Conservation (phyloP, 371 early-diverging fungal species). For the Haplosporangium sp. region DNA sequence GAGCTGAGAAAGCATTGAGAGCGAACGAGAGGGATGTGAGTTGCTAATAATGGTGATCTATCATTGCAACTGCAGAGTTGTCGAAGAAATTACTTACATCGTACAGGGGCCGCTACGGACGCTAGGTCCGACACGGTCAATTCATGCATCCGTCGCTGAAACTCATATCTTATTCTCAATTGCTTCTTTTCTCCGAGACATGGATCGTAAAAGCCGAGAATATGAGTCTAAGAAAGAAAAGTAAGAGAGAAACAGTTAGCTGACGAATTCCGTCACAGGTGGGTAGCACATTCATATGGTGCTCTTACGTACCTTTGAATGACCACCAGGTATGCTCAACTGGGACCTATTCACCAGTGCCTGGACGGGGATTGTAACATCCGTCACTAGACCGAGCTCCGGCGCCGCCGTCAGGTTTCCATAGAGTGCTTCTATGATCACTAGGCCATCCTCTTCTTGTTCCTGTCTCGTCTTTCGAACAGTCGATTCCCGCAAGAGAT, state of each 20-base stretch:
- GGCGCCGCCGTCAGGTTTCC: slow-evolving; percentile 73
- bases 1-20: neutral
- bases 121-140: slow-evolving; percentile 82
- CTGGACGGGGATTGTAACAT: slow-evolving; percentile 90
- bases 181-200: slow-evolving; percentile 89
- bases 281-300: neutral
- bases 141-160: slow-evolving; percentile 85
- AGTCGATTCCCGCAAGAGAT: slow-evolving; percentile 76
- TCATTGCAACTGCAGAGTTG: neutral
- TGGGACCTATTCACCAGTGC: slow-evolving; percentile 86
- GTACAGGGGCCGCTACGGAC: slow-evolving; percentile 86
- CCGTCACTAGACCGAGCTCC: slow-evolving; percentile 66
- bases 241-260: neutral
- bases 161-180: slow-evolving; percentile 86
- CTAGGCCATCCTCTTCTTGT: slow-evolving; percentile 76
- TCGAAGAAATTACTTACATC: slow-evolving; percentile 66
- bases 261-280: neutral
- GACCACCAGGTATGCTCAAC: slow-evolving; percentile 87
- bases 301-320: slow-evolving; percentile 77
- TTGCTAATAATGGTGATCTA: neutral
- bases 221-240: slow-evolving; percentile 65
- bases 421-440: slow-evolving; percentile 89
- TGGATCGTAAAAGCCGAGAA: slow-evolving; percentile 97
- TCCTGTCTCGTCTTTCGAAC: slow-evolving; percentile 76
- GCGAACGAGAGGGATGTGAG: neutral